Conservation (phyloP, 768 basidiomycete species). For the Boletus tylopilopsis region DNA sequence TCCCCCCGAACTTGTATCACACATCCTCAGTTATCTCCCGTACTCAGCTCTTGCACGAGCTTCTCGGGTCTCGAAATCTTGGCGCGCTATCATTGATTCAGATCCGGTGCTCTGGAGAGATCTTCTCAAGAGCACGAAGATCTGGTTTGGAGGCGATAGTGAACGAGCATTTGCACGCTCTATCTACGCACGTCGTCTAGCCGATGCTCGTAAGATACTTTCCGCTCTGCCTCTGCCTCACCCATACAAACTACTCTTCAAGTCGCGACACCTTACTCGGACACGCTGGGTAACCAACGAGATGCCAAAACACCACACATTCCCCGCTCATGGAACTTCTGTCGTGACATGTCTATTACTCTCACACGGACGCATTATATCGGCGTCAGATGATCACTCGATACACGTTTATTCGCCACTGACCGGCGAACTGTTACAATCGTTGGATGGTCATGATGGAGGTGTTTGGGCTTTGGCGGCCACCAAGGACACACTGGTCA, state of each 20-base stretch:
- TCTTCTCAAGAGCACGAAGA: slow-evolving; percentile 73
- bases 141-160: slow-evolving; percentile 87
- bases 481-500: slow-evolving; percentile 83
- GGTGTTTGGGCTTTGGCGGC: slow-evolving; percentile 97
- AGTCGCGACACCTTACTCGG: slow-evolving; percentile 78
- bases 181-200: slow-evolving; percentile 58
- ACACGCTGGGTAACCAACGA: slow-evolving; percentile 76
- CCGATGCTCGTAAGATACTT: slow-evolving; percentile 35
- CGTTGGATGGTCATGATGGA: slow-evolving; percentile 88
- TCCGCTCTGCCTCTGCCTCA: slow-evolving; percentile 68
- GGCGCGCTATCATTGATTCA: slow-evolving; percentile 89
- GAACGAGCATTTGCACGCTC: slow-evolving; percentile 78
- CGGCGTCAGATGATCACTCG: slow-evolving; percentile 95
- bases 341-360: slow-evolving; percentile 97
- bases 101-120: slow-evolving; percentile 90
- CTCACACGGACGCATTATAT: slow-evolving; percentile 92
- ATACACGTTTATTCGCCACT: slow-evolving; percentile 93
- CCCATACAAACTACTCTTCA: slow-evolving; percentile 91
- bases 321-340: slow-evolving; percentile 82
- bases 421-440: slow-evolving; percentile 69
- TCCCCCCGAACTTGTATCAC: slow-evolving; percentile 89
- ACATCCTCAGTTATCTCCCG: slow-evolving; percentile 81
- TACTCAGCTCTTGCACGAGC: slow-evolving; percentile 81
- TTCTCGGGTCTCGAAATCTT: slow-evolving; percentile 83
- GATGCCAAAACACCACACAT: slow-evolving; percentile 72